These are phyloP conservation scores for Poa annua DNA, from an alignment of 176 grass and related monocot genomes.

Conservation along the genomic window DNA sequence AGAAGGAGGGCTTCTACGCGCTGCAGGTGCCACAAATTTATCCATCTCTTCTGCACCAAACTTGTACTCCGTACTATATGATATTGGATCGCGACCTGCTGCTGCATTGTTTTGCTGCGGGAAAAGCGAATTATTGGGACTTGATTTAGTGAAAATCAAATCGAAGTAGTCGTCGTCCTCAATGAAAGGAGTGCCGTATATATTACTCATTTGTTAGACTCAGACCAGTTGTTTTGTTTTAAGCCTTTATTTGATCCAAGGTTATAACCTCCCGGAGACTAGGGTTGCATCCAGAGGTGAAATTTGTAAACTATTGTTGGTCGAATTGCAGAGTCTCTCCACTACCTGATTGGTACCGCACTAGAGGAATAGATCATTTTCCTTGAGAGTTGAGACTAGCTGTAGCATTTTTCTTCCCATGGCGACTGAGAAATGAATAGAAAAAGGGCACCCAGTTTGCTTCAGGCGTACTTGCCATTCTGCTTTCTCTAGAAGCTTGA, in stretches of 20 bases:
- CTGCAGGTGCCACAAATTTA: constrained; percentile 67
- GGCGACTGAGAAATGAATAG: not conserved
- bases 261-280: not conserved
- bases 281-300: constrained; percentile 9
- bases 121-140: not conserved
- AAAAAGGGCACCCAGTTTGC: not conserved
- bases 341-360: not conserved
- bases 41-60: constrained; percentile 5
- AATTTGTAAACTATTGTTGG: constrained; percentile 4
- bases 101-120: not conserved
- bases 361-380: constrained; percentile 13
- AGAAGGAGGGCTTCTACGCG: constrained; percentile 82
- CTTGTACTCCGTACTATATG: not conserved
- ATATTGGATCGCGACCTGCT: not conserved
- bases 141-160: not conserved
- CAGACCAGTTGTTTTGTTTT: not conserved
- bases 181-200: not conserved
- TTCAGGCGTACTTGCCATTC: not conserved
- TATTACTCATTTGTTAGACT: not conserved
- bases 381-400: not conserved
- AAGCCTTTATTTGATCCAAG: not conserved
- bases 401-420: not conserved
- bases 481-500: not conserved
- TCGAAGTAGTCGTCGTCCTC: too few relatives aligned
- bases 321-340: constrained; percentile 6